phyloP scores from a whole-genome alignment of 2,329 filamentous ascomycete species.

The Cercospora beticola region DNA sequence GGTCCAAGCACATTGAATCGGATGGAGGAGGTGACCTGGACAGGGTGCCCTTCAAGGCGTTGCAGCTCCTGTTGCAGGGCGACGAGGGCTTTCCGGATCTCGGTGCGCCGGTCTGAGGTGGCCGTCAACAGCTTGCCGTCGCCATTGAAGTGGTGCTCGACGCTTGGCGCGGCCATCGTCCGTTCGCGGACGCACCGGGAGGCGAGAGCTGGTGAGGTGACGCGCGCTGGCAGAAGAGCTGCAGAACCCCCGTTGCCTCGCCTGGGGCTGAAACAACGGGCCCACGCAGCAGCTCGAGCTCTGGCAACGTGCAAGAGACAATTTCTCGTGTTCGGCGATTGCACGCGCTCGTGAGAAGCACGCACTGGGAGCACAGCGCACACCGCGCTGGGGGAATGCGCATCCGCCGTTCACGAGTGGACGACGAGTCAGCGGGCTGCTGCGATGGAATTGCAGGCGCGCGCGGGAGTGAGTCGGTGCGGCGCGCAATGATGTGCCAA shows the following conservation, averaged over 20 bases:
- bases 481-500: neutral
- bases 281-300: neutral
- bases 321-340: neutral
- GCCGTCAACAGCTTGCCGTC: conserved; percentile 27
- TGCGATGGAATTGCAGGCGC: neutral
- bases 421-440: neutral
- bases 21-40: conserved; percentile 28
- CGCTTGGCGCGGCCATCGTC: conserved; percentile 10
- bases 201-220: neutral
- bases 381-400: neutral
- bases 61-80: conserved; percentile 27
- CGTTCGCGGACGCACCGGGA: conserved; percentile 9
- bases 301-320: neutral
- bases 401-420: neutral
- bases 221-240: neutral
- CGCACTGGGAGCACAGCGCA: neutral
- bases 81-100: conserved; percentile 26
- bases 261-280: neutral
- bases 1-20: conserved; percentile 25
- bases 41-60: conserved; percentile 18
- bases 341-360: neutral
- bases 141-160: conserved; percentile 31
- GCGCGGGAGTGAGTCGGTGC: neutral
- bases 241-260: neutral
- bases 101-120: conserved; percentile 25